phyloP scores from a whole-genome alignment of 371 early-diverging fungal species.

The Mortierella sp. region DNA sequence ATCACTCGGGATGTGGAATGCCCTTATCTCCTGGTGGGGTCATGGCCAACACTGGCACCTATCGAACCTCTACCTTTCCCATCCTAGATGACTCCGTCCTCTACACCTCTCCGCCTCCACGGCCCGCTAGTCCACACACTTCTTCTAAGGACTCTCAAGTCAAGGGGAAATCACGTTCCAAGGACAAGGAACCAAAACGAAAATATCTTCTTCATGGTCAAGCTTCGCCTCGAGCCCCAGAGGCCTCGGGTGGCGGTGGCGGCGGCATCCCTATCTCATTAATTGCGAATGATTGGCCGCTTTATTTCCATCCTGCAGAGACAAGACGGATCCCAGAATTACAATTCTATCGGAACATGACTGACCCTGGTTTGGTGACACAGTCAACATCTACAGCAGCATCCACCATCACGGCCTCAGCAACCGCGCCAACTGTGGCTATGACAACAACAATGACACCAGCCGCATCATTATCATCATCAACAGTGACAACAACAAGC shows the following conservation, averaged over 20 bases:
- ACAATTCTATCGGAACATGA: too few species aligned
- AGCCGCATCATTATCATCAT: neutral
- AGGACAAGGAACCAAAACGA: neutral
- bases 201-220: too few species aligned
- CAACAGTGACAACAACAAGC: conserved; percentile 4
- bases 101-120: neutral
- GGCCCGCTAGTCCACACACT: too few species aligned
- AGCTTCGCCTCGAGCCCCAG: too few species aligned
- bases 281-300: too few species aligned
- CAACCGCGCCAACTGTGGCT: neutral
- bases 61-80: conserved; percentile 19
- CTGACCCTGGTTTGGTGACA: too few species aligned
- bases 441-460: neutral
- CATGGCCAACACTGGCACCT: neutral
- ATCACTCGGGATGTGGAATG: neutral
- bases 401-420: neutral
- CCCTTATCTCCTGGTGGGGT: neutral
- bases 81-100: conserved; percentile 7
- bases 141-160: too few species aligned
- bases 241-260: too few species aligned
- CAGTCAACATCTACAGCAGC: too few species aligned
- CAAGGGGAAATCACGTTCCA: neutral
- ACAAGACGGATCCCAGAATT: too few species aligned
- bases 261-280: too few species aligned
- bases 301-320: too few species aligned